Evolutionary conservation across 1,284 basidiomycete genomes (phyloP), one percentile per base, ranked within the genome.

Genomic region (Quambalaria eucalypti): DNA sequence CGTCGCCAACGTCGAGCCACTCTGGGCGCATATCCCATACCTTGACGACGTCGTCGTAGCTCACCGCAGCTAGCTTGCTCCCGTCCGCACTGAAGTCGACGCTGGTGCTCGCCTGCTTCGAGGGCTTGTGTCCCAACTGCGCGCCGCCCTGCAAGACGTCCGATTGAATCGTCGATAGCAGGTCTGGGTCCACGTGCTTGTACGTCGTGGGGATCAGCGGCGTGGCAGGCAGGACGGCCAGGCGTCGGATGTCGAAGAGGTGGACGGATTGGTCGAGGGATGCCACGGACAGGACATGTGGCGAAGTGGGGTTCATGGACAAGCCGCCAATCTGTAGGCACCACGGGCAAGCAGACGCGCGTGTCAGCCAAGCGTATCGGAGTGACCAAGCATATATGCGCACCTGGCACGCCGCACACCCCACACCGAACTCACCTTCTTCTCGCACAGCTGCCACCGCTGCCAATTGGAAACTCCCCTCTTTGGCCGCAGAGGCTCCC

Each of bases 371-470:
- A n/a, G n/a, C n/a, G n/a, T n/a, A n/a, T n/a, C n/a, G n/a, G n/a
- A n/a, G n/a, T n/a, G n/a, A n/a, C n/a, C n/a, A n/a, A n/a, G 4
- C 16, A 39, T 14, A 39, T 4, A 4, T 21, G 36, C 36, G 4
- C 16, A 5, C 5, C 36, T 39, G 3, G 36, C 21, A 39, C 10
- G 4, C 4, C 25, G 48, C 26, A 7, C 29, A 10, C 8, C 19
- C n/a, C n/a, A n/a, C n/a, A 7, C 12, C 14, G 28, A 19, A 14
- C 59, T 29, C 39, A 52, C 54, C 60, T 67, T 74, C 53, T 73
- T 73, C 33, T 74, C 71, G 56, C 65, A 67, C 9, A 72, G 63
- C 51, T 73, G 71, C 72, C 72, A 74, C 14, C 72, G 54, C 5
- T 46, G n/a, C 42, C 42, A 46, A 39, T 39, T 39, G 36, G 36